phyloP scores from a whole-genome alignment of 352 stramenopile species.

The Phytopythium mirpurense region DNA sequence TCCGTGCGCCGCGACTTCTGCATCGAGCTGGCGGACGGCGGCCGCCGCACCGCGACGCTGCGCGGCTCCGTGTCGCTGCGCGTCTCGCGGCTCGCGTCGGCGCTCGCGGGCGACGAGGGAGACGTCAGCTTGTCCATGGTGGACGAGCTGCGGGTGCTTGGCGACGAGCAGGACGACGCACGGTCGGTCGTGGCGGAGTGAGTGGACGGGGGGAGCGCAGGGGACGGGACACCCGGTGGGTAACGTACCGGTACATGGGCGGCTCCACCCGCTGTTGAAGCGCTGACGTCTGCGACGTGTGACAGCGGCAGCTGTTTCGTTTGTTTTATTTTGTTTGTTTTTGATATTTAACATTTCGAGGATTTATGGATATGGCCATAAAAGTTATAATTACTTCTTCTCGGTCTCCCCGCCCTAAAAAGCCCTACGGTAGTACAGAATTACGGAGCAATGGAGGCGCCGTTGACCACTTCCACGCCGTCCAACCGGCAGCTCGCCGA shows the following conservation, averaged over 20 bases:
- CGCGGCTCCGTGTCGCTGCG: conserved; percentile 35
- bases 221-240: not conserved
- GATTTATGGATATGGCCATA: too few relatives aligned
- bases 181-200: not conserved
- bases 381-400: too few relatives aligned
- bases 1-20: conserved; percentile 23
- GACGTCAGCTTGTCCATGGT: conserved; percentile 15
- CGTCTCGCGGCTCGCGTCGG: conserved; percentile 22
- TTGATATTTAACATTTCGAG: not conserved
- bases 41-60: conserved; percentile 50
- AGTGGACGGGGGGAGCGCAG: not conserved
- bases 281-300: not conserved
- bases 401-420: too few relatives aligned
- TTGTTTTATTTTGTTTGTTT: not conserved
- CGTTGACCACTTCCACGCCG: too few relatives aligned
- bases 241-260: too few relatives aligned
- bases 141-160: not conserved
- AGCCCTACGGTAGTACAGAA: too few relatives aligned
- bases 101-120: conserved; percentile 12
- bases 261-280: too few relatives aligned
- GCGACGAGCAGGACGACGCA: not conserved
- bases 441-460: too few relatives aligned
- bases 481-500: not conserved
- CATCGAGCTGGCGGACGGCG: conserved; percentile 47
- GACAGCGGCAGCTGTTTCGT: too few relatives aligned